phyloP scores from a whole-genome alignment of 2,329 filamentous ascomycete genomes.

The Helotiales sp. region DNA sequence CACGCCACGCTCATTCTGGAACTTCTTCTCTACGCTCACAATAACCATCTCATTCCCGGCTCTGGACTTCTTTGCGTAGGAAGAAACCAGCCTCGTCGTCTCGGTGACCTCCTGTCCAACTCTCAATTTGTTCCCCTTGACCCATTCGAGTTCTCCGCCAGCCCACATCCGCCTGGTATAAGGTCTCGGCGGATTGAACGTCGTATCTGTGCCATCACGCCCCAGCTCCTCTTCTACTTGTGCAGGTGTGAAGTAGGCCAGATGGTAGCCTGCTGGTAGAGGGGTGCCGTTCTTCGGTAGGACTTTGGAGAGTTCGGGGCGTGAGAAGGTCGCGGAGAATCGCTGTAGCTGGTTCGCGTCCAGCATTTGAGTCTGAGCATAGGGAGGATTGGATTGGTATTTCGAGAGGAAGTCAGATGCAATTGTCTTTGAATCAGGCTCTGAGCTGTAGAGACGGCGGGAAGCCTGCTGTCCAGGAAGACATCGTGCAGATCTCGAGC shows the following conservation, averaged over 20 bases:
- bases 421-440: constrained; percentile 41
- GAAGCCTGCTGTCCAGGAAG: not conserved
- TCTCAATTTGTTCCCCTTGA: constrained; percentile 48
- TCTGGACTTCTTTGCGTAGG: constrained; percentile 58
- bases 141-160: constrained; percentile 63
- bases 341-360: constrained; percentile 69
- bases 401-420: constrained; percentile 49
- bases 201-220: constrained; percentile 62
- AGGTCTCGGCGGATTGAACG: constrained; percentile 62
- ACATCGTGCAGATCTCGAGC: not conserved
- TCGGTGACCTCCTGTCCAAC: constrained; percentile 63
- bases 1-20: constrained; percentile 56
- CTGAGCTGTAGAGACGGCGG: constrained; percentile 29
- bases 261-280: constrained; percentile 55
- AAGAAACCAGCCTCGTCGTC: constrained; percentile 58
- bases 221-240: constrained; percentile 61
- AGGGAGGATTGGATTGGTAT: constrained; percentile 49
- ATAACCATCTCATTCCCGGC: constrained; percentile 66
- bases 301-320: constrained; percentile 40
- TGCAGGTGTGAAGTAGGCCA: constrained; percentile 66
- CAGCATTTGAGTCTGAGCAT: constrained; percentile 55
- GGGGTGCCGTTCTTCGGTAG: constrained; percentile 26
- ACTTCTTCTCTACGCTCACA: constrained; percentile 66
- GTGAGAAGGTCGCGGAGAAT: constrained; percentile 61
- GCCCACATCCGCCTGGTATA: constrained; percentile 73